Evolutionary conservation across 2,329 filamentous ascomycete genomes (phyloP).

Genomic region (Fusarium equiseti): DNA sequence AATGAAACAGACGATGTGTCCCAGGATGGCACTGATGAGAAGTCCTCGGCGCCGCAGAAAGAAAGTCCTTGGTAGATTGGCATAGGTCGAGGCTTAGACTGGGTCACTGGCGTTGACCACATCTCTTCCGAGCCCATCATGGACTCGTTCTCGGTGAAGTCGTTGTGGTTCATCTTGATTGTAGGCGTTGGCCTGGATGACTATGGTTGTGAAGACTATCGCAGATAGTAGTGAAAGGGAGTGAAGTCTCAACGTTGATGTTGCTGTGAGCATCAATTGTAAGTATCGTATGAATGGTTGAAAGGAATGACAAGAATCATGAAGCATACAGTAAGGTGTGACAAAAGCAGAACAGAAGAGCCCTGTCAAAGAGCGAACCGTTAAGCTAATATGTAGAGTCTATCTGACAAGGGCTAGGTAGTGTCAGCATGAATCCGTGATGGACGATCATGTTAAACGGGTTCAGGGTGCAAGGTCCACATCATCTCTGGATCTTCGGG

Average conservation of each 20-base stretch:
- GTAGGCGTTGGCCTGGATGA: constrained; percentile 57
- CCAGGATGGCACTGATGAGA: constrained; percentile 66
- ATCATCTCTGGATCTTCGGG: constrained; percentile 49
- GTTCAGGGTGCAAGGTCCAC: constrained; percentile 45
- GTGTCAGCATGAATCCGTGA: constrained; percentile 47
- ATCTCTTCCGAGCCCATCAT: constrained; percentile 60
- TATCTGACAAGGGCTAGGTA: constrained; percentile 45
- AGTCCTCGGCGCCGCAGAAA: constrained; percentile 68
- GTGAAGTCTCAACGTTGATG: constrained; percentile 59
- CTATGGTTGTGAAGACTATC: constrained; percentile 61
- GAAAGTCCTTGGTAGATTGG: constrained; percentile 73
- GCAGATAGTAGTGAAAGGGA: constrained; percentile 59
- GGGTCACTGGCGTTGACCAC: constrained; percentile 68
- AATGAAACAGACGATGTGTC: constrained; percentile 66
- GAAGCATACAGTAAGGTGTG: constrained; percentile 65
- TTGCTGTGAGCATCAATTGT: constrained; percentile 42
- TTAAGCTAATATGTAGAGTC: constrained; percentile 45
- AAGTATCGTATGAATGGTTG: constrained; percentile 41
- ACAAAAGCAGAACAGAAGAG: constrained; percentile 58
- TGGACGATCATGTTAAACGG: constrained; percentile 41
- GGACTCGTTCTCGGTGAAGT: constrained; percentile 63
- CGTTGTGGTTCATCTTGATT: constrained; percentile 62
- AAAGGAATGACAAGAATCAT: constrained; percentile 44
- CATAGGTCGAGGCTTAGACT: constrained; percentile 65
- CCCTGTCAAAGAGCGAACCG: constrained; percentile 37